Evolutionary conservation across 306 rosid genomes (phyloP).

Genomic region (Vigna hirtella): DNA sequence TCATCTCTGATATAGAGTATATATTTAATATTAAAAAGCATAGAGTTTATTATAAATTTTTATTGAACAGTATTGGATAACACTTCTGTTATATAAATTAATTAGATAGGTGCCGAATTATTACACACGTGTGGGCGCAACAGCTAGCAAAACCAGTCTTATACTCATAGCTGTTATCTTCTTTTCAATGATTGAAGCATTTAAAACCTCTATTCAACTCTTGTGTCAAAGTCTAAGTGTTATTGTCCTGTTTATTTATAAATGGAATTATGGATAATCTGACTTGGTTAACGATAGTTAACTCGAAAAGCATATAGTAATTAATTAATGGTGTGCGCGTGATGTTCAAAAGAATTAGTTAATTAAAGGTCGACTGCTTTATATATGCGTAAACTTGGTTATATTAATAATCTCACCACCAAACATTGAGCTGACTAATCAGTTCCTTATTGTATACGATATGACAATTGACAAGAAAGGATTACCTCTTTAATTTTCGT

Average conservation of each 20-base stretch:
- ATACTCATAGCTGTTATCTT: conserved; percentile 18
- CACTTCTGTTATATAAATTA: too few relatives aligned
- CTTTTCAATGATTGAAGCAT: conserved; percentile 42
- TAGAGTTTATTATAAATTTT: too few relatives aligned
- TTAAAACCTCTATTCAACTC: conserved; percentile 15
- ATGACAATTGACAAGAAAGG: not conserved
- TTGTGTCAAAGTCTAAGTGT: conserved; percentile 34
- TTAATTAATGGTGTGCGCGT: conserved; percentile 1
- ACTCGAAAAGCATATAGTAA: not conserved
- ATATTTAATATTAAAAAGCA: too few relatives aligned
- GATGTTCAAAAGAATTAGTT: conserved; percentile 24
- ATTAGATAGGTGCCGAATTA: too few relatives aligned
- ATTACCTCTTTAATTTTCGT: not conserved
- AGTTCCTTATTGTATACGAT: not conserved
- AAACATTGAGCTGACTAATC: conserved; percentile 26
- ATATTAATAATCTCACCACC: conserved; percentile 37
- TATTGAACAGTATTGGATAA: too few relatives aligned
- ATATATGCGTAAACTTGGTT: conserved; percentile 33
- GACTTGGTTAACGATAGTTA: conserved; percentile 50
- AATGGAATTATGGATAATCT: conserved; percentile 35
- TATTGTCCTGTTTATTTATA: conserved; percentile 14
- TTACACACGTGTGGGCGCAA: not conserved
- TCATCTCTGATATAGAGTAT: too few relatives aligned
- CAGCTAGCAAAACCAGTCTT: conserved; percentile 41
- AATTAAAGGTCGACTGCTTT: not conserved